phyloP scores from a whole-genome alignment of 2,329 filamentous ascomycete species.

The Aureobasidium musti region DNA sequence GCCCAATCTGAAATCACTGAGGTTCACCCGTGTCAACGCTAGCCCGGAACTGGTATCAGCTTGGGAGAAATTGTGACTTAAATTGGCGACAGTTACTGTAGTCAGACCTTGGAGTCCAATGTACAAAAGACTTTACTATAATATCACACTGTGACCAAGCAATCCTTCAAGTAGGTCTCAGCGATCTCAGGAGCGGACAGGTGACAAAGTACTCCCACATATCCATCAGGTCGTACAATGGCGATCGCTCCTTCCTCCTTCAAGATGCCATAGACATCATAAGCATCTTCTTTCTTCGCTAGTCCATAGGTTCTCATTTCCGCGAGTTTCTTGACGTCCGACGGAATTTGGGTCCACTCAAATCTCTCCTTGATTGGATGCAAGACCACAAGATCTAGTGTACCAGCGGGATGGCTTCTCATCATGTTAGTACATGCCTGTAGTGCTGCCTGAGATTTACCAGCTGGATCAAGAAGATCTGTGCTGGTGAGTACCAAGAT shows the following conservation, averaged over 20 bases:
- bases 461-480: conserved; percentile 32
- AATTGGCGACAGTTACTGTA: too few species aligned
- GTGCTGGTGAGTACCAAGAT: conserved; percentile 34
- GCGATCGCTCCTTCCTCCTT: conserved; percentile 58
- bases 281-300: conserved; percentile 39
- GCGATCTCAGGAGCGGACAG: background rate
- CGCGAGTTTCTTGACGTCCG: conserved; percentile 30
- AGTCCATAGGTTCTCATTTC: conserved; percentile 35
- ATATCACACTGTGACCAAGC: background rate
- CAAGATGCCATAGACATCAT: conserved; percentile 61
- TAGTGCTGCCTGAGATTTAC: conserved; percentile 30
- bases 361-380: conserved; percentile 32
- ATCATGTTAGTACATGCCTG: conserved; percentile 31
- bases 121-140: background rate
- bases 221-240: conserved; percentile 64
- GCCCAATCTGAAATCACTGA: background rate
- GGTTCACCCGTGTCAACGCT: background rate
- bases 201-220: conserved; percentile 48
- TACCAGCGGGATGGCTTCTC: conserved; percentile 27
- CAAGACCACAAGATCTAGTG: conserved; percentile 33
- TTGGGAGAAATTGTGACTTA: too few species aligned
- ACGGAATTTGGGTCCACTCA: conserved; percentile 34
- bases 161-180: background rate
- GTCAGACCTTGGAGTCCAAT: too few species aligned
- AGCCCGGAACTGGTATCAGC: too few species aligned